Base-by-base conservation (phyloP, 2,329 filamentous ascomycete genomes). In the Davidsoniella australis region DNA sequence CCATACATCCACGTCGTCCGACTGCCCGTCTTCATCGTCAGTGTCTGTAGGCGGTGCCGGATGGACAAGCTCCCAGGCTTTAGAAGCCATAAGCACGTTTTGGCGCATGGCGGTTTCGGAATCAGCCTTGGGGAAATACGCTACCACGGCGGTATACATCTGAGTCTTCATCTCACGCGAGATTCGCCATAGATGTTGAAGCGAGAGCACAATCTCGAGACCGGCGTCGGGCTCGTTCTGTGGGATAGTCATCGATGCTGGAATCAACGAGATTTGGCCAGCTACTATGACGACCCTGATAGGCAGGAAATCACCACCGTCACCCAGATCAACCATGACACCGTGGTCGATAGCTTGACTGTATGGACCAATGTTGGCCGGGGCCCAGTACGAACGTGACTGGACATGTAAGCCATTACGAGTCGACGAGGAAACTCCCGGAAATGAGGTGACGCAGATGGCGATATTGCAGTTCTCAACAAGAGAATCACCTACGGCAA, bases 351-450 rank as follows among this genome's bases (percentile, higher is more conserved):
- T 78, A 3, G 87, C 86, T 66, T 98, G 91, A 50, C 88, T 95
- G 63, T 96, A 96, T 0, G 91, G 91, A 0, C 91, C 91, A 48
- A 98, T 96, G 59, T 96, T 96, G 17, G 91, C 89, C 0, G 91
- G 91, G 0, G 91, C 91, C 91, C 91, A 98, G 69, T 96, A 96
- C 9, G 86, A 94, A 38, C 85, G 72, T 3, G 84, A 88, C 64
- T 96, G 91, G 5, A 98, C 88, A 62, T 98, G 91, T 1, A 96
- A 72, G 0, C 76, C 76, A 47, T 71, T 69, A 64, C 83, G 63
- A 29, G 60, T 57, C n/a, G 48, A 48, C 4, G 47, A 53, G 7
- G 54, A 51, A 18, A 62, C 53, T 2, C 53, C 53, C 1, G 58
- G 54, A 20, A 68, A 66, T 3, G 68, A 60, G 1, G 66, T 66